Base-by-base conservation (phyloP, 192 early-diverging fungal genomes). In the Gryganskiella cystojenkinii region DNA sequence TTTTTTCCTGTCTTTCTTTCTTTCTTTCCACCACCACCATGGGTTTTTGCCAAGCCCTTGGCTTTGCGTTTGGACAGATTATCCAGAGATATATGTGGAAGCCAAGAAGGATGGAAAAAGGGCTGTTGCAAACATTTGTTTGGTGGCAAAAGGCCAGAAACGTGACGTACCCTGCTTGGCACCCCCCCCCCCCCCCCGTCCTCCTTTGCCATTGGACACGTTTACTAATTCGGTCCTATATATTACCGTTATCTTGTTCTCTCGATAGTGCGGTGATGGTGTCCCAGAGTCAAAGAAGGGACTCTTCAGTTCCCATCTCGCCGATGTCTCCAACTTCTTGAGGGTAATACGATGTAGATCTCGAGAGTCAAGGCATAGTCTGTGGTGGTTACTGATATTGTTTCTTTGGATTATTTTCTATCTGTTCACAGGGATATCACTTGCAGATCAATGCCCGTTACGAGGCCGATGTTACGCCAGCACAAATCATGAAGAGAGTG, bases 241-340 rank as follows among this genome's bases (percentile, higher is more conserved):
- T 0, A 45, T 30, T 40, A 4, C 0, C 6, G 5, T 13, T 40
- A 17, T 43, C 40, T 22, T 25, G 24, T 22, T 20, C 25, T 65
- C 2, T 30, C 1, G 8, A 46, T 65, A 94, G 91, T 98, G 96
- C 79, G 97, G 97, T 11, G 92, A 92, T 47, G 96, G 96, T 40
- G 97, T 98, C 20, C 95, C 95, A 19, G 95, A 95, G 60, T 80
- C 88, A 47, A 89, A 91, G 74, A 98, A 98, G 85, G 96, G 93
- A 28, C 83, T 95, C 53, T 96, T 96, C 64, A 90, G 89, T 67
- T 82, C 88, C 33, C 94, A 96, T 56, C 79, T 96, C 25, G 87
- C 91, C 55, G 93, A 98, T 71, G 93, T 95, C 28, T 85, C 88
- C n/a, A 83, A 81, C 27, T 93, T 88, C 80, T 91, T 95, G 64